phyloP scores from a whole-genome alignment of 495 filamentous ascomycete species.

The Neurospora sp. region DNA sequence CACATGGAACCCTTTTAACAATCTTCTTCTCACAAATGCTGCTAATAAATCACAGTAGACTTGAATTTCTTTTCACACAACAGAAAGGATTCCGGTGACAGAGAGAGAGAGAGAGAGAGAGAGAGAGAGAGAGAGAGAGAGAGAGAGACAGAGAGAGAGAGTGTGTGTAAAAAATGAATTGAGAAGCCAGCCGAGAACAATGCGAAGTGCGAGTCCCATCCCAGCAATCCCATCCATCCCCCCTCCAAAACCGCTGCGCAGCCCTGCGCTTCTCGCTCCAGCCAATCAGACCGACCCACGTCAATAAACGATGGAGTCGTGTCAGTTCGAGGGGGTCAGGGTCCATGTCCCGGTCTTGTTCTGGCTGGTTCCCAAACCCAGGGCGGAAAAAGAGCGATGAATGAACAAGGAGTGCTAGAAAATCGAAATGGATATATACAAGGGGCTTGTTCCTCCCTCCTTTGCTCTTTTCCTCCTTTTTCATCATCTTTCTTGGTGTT shows the following conservation, averaged over 20 bases:
- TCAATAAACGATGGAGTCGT: conserved; percentile 14
- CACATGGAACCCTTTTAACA: too few relatives aligned
- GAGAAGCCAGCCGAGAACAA: neutral
- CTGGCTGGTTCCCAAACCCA: too few relatives aligned
- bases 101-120: neutral
- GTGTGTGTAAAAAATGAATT: neutral
- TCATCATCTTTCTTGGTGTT: neutral
- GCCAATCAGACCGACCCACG: conserved; percentile 26
- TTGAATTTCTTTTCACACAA: neutral
- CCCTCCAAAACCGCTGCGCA: neutral
- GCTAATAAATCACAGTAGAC: too few relatives aligned
- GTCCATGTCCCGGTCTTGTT: neutral
- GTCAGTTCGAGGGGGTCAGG: neutral
- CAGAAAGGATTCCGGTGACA: neutral
- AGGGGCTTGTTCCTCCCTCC: neutral
- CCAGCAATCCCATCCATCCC: neutral
- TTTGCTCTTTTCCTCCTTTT: neutral
- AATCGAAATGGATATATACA: neutral
- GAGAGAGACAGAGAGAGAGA: neutral
- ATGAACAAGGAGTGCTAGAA: neutral
- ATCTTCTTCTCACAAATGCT: too few relatives aligned
- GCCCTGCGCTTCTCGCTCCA: neutral
- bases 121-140: neutral
- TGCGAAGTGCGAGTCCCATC: neutral
- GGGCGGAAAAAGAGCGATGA: neutral